Evolutionary conservation across 192 early-diverging fungal species (phyloP), one percentile per base, ranked within the genome.

Genomic region (Linnemannia schmuckeri): DNA sequence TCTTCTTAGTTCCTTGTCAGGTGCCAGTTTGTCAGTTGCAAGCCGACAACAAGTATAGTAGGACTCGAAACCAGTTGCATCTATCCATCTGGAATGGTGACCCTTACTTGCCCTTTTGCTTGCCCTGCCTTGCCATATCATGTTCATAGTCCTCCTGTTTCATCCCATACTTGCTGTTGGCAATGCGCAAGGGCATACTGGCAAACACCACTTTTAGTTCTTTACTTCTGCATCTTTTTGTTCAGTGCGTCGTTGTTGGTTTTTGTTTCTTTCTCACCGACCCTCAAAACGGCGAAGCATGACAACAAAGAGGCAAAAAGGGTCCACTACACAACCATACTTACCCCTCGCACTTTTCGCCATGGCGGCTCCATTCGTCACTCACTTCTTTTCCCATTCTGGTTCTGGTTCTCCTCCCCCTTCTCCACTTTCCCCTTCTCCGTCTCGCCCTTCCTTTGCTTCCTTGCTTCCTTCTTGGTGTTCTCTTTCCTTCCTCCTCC

Each of bases 281-380:
- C 40, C 38, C 24, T 22, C 22, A 71, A 71, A 38, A 8, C 70
- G 70, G 40, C n/a, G 40, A 27, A 41, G 70, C 70, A 71, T 33
- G 9, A 30, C 61, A 66, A 66, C 61, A 66, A 33, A 66, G 61
- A 46, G 30, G 42, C 42, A 35, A 74, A 47, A 74, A 74, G 72
- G 72, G 72, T 74, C 42, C 41, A 74, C 72, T 46, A 30, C 30
- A 74, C 20, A 42, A 27, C 1, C 17, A 30, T 42, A 72, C 24
- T 30, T 1, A 74, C 44, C 12, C 42, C 40, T 46, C n/a, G 12
- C 55, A 27, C 55, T 57, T n/a, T 24, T 57, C 54, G 55, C 61
- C 61, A 66, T 66, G 61, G n/a, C 61, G 30, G 30, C 1, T 15
- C 24, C 61, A 33, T 66, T 66, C 61, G 61, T 66, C 61, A 66